Evolutionary conservation across 345 rosid genomes (phyloP).

Genomic region (Lepidium aucheri): DNA sequence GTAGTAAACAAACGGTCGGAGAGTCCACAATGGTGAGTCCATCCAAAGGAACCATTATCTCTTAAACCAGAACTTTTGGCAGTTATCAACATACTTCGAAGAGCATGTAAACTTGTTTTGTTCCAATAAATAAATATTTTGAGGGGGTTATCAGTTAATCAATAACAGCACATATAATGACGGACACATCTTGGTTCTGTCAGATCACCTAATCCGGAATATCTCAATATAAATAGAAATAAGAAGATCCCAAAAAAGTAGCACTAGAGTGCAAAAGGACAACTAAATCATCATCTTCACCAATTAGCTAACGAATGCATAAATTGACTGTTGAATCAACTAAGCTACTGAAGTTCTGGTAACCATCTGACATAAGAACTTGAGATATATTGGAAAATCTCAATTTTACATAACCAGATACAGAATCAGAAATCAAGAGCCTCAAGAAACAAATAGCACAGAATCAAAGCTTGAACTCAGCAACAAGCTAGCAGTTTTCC

Average conservation of each 20-base stretch:
- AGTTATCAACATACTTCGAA: not conserved
- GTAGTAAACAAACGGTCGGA: constrained; percentile 6
- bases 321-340: not conserved
- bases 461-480: constrained; percentile 23
- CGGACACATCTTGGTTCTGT: not conserved
- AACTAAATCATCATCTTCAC: not conserved
- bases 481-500: constrained; percentile 19
- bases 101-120: constrained; percentile 7
- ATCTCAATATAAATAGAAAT: not conserved
- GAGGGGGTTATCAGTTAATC: constrained; percentile 6
- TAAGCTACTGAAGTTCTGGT: not conserved
- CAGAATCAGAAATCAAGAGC: not conserved
- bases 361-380: not conserved
- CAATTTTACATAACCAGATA: not conserved
- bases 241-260: not conserved
- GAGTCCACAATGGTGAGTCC: not conserved
- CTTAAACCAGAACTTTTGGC: not conserved
- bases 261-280: not conserved
- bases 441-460: constrained; percentile 9
- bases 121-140: constrained; percentile 9
- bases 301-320: not conserved
- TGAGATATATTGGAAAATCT: constrained; percentile 13
- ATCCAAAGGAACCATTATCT: not conserved
- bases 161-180: not conserved
- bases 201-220: not conserved